These are phyloP conservation scores for Aspergillus unguis DNA, from an alignment of 2,329 filamentous ascomycete genomes.

Conservation along the genomic window DNA sequence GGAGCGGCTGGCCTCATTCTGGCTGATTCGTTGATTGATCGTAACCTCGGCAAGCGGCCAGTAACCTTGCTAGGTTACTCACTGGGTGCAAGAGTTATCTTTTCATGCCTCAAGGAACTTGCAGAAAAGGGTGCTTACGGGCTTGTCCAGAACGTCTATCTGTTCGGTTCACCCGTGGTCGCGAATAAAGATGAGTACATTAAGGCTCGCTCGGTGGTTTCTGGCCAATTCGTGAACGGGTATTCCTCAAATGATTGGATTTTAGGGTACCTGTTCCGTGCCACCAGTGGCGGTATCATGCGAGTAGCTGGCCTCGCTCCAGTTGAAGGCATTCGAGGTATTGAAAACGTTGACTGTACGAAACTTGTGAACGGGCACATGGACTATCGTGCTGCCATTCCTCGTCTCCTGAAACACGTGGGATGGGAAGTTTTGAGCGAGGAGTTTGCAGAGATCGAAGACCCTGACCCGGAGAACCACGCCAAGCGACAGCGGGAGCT, in stretches of 20 bases:
- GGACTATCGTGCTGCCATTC: conserved; percentile 94
- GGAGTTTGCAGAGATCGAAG: conserved; percentile 94
- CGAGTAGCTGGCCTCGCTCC: conserved; percentile 78
- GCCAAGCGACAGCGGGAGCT: conserved; percentile 81
- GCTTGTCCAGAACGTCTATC: conserved; percentile 88
- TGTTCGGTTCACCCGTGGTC: conserved; percentile 90
- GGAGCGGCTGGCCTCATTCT: conserved; percentile 86
- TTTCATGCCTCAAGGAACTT: conserved; percentile 83
- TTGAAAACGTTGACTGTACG: conserved; percentile 89
- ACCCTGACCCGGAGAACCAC: conserved; percentile 94
- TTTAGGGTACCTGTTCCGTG: conserved; percentile 87
- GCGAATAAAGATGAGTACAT: conserved; percentile 88
- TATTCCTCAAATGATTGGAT: conserved; percentile 98
- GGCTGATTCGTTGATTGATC: conserved; percentile 87
- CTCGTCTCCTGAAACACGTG: conserved; percentile 76
- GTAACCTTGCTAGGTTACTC: conserved; percentile 95
- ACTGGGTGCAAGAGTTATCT: conserved; percentile 86
- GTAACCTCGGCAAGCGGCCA: conserved; percentile 84
- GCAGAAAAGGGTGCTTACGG: conserved; percentile 79
- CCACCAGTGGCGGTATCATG: conserved; percentile 88
- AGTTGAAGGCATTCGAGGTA: conserved; percentile 69
- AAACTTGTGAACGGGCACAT: conserved; percentile 86
- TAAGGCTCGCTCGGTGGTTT: conserved; percentile 74
- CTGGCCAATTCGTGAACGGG: conserved; percentile 91
- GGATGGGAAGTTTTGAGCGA: conserved; percentile 91